Evolutionary conservation across 2,329 filamentous ascomycete genomes (phyloP), one percentile per base, ranked within the genome.

Genomic region (Hortaea sp.): DNA sequence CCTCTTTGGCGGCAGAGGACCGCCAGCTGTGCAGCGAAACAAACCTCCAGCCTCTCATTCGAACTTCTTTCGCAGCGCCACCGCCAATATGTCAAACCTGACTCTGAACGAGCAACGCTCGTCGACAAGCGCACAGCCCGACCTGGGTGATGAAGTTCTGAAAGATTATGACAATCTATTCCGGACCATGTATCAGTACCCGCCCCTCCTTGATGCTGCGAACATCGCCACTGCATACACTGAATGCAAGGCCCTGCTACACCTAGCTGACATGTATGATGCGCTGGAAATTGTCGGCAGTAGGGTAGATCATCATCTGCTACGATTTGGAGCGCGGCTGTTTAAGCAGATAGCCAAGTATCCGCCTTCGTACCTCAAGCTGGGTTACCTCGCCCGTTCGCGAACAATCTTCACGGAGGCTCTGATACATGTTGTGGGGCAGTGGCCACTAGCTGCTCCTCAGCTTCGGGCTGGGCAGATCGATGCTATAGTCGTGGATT

Each of bases 341-440:
- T 95, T 89, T 84, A 94, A 92, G 66, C 90, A 95, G 66, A 94
- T 95, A 52, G 88, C 89, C 44, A 95, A 95, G 67, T 95, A 95
- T 62, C 89, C 90, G 9, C 86, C 92, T 41, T 88, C 82, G 49
- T 97, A 95, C 62, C 77, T 95, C 41, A 89, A 89, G 48, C 77
- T 97, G 1, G 89, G 88, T 34, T 95, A 88, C 59, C 75, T 95
- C 38, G 84, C 88, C 6, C 81, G 86, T 39, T 89, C 83, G 58
- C 84, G 85, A 54, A 82, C 89, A 38, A 78, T 84, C 49, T 85
- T 90, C 62, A 68, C 68, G 29, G 75, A 97, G 69, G 88, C 89
- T 0, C 74, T 97, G 42, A 86, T 95, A 44, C 90, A 97, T 59
- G 88, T 95, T 0, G 89, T 95, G 0, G 90, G 90, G 3, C 87